Base-by-base conservation (phyloP, 768 basidiomycete species). In the Suillus weaverae region DNA sequence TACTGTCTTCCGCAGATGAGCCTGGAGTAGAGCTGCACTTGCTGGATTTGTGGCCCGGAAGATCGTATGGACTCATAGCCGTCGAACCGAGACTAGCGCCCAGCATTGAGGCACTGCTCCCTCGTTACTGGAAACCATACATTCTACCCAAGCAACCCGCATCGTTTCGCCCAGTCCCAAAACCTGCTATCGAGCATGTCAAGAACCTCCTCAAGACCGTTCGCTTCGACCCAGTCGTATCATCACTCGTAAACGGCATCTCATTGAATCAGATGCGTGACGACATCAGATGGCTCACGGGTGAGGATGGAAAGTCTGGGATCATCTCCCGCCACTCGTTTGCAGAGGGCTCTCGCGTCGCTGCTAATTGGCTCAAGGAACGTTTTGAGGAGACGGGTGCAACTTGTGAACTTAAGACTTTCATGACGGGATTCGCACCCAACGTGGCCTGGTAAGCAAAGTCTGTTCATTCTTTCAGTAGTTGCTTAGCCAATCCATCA, bases 321-420 rank as follows among this genome's bases (percentile, higher is more conserved):
- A 90, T 96, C 68, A 68, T 86, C 36, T 89, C 89, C 1, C 84
- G 95, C n/a, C 93, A 95, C 72, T 92, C 91, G 10, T 97, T 95
- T 75, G 82, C 87, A 0, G 67, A 81, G 4, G 92, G 90, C 3
- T 88, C 89, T 6, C 71, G 78, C 22, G 77, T 81, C 26, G 92
- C 93, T 50, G 87, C 94, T 4, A 69, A 81, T 3, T 91, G 92
- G 92, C 82, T 97, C 69, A 91, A 89, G 78, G 80, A 76, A 16
- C 81, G 81, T 60, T 86, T 95, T 60, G 91, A 95, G 78, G 81
- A 80, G 9, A 86, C 87, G 0, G 95, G 95, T 0, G 94, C 92
- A 1, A 76, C 76, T 4, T 97, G 95, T 76, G 81, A 83, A 64
- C 81, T 94, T 35, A 80, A 81, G 69, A 71, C 79, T 0, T 97